Percentiles rank a stretch among this genome's conserved stretches.
phyloP scores from a whole-genome alignment of 1,284 basidiomycete genomes.

The Schizophyllum amplum region DNA sequence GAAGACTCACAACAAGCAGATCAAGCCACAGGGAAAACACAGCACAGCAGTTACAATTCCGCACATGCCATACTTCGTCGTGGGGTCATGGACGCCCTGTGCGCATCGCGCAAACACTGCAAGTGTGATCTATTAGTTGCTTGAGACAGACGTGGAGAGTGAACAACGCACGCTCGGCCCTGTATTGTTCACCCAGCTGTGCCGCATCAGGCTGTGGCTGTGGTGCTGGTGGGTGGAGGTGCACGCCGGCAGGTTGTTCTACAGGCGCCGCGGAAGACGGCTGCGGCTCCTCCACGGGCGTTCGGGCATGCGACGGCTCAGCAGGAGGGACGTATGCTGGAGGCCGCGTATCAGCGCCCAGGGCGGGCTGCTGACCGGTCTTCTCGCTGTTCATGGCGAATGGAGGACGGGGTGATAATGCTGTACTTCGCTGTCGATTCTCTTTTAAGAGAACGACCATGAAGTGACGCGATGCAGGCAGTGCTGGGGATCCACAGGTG shows the following conservation, averaged over 20 bases:
- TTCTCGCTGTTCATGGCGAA: neutral
- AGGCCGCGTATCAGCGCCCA: neutral
- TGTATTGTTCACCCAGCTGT: conserved; percentile 17
- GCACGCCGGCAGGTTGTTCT: neutral
- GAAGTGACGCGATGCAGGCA: no score
- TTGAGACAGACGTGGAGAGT: neutral
- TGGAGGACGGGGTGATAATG: neutral
- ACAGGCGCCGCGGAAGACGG: neutral
- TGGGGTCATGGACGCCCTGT: conserved; percentile 27
- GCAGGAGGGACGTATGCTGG: neutral
- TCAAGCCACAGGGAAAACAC: conserved; percentile 31
- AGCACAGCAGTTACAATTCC: conserved; percentile 33
- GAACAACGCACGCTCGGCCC: conserved; percentile 9
- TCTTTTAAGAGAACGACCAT: no score
- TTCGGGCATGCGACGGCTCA: no score
- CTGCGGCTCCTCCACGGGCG: neutral
- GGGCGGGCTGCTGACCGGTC: neutral
- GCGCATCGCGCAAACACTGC: conserved; percentile 25
- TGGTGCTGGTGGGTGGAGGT: neutral
- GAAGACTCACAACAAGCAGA: conserved; percentile 26
- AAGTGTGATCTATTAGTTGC: neutral
- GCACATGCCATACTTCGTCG: conserved; percentile 28
- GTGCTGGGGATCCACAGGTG: no score
- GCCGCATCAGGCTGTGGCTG: conserved; percentile 1
- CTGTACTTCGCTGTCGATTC: neutral